Percentiles rank a stretch among this genome's conserved stretches.
Conservation (phyloP, 768 basidiomycete genomes). For the Cyathus striatus region DNA sequence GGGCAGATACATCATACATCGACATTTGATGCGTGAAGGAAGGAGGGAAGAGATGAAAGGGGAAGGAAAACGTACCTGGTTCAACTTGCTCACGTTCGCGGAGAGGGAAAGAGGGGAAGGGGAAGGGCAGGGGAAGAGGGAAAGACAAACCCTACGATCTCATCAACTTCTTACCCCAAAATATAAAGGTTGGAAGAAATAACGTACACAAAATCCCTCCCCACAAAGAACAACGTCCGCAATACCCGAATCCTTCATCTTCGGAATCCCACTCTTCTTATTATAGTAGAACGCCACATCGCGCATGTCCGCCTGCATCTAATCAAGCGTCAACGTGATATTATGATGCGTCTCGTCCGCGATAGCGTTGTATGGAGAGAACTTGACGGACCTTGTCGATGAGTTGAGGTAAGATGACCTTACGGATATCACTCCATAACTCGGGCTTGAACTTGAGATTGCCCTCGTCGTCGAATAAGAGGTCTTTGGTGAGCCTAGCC, state of each 20-base stretch:
- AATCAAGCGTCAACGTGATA: constrained; percentile 69
- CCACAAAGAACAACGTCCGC: constrained; percentile 87
- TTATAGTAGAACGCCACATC: constrained; percentile 93
- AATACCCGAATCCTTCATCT: constrained; percentile 75
- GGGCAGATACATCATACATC: too few relatives aligned
- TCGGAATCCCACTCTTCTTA: constrained; percentile 81
- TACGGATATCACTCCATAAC: constrained; percentile 84
- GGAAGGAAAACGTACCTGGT: too few relatives aligned
- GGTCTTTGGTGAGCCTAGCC: constrained; percentile 72
- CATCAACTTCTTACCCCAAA: too few relatives aligned
- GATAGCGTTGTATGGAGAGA: constrained; percentile 67
- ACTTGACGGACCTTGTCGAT: constrained; percentile 71
- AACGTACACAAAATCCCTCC: constrained; percentile 63
- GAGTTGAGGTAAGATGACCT: constrained; percentile 81
- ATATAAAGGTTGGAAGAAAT: constrained; percentile 2
- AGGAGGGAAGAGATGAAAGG: too few relatives aligned
- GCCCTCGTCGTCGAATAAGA: constrained; percentile 81
- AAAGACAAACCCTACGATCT: too few relatives aligned
- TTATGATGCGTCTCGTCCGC: constrained; percentile 63
- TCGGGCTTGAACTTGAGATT: constrained; percentile 83
- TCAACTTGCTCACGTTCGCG: too few relatives aligned
- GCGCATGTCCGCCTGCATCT: constrained; percentile 92
- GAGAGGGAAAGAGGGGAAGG: too few relatives aligned
- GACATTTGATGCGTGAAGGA: too few relatives aligned
- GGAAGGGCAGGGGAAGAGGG: too few relatives aligned